A percentile compares a stretch with the other conserved stretches of the same genome.
Evolutionary conservation across 768 basidiomycete genomes (phyloP).

Genomic region (Amanita molliuscula): DNA sequence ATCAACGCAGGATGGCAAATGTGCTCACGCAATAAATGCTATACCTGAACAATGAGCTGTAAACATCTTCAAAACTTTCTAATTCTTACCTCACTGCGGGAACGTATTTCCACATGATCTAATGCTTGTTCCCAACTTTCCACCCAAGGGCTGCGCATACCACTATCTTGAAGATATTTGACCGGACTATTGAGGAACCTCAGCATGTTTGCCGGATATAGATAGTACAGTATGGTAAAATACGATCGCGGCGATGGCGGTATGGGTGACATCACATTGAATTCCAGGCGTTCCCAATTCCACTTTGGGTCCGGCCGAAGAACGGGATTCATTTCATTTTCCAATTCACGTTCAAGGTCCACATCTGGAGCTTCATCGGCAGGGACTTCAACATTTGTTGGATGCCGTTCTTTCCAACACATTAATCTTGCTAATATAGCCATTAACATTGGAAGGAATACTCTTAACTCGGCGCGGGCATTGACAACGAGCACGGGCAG

Average conservation of each 20-base stretch:
- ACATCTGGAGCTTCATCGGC: conserved; percentile 21
- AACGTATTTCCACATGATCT: conserved; percentile 58
- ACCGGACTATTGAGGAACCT: conserved; percentile 66
- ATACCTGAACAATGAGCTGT: conserved; percentile 4
- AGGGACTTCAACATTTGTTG: conserved; percentile 18
- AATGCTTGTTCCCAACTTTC: conserved; percentile 63
- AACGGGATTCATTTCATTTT: conserved; percentile 23
- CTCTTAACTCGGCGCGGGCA: conserved; percentile 43
- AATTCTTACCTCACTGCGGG: conserved; percentile 52
- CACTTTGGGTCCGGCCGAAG: conserved; percentile 43
- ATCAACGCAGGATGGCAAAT: conserved; percentile 67
- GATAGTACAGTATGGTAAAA: conserved; percentile 78
- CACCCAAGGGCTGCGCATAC: conserved; percentile 48
- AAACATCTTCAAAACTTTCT: not conserved
- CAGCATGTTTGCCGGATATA: conserved; percentile 85
- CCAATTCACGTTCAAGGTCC: conserved; percentile 30
- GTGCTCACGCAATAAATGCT: conserved; percentile 65
- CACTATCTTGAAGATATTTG: conserved; percentile 45
- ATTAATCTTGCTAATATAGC: conserved; percentile 60
- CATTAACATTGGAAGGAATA: conserved; percentile 53
- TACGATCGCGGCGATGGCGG: conserved; percentile 54
- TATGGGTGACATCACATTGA: conserved; percentile 39
- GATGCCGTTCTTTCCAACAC: conserved; percentile 59
- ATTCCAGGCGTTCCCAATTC: conserved; percentile 55
- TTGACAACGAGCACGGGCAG: conserved; percentile 68